Conservation (phyloP, 495 filamentous ascomycete genomes). For the Mytilinidion resinicola region DNA sequence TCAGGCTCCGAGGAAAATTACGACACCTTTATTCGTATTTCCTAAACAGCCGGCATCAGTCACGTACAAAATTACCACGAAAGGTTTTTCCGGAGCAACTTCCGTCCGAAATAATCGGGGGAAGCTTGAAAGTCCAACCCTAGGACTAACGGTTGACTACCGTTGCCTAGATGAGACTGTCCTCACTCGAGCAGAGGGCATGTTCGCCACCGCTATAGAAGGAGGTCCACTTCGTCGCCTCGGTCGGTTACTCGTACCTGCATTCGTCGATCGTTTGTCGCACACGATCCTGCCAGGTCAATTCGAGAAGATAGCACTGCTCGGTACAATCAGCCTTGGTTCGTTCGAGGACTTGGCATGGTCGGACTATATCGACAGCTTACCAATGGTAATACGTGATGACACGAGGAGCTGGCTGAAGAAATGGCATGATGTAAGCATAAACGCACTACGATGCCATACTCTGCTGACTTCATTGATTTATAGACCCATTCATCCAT, state of each 20-base stretch:
- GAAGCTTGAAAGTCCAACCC: slow-evolving; percentile 34
- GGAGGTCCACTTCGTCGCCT: slow-evolving; percentile 42
- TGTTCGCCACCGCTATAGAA: slow-evolving; percentile 41
- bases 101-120: neutral
- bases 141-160: slow-evolving; percentile 71
- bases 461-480: neutral
- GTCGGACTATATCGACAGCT: slow-evolving; percentile 26
- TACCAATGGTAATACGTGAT: slow-evolving; percentile 22
- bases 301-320: slow-evolving; percentile 27
- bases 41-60: slow-evolving; percentile 74
- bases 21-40: slow-evolving; percentile 58
- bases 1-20: slow-evolving; percentile 47
- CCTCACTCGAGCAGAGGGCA: slow-evolving; percentile 39
- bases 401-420: slow-evolving; percentile 30
- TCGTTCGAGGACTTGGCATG: slow-evolving; percentile 33
- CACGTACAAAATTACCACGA: slow-evolving; percentile 64
- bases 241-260: slow-evolving; percentile 43
- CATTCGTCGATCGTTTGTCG: slow-evolving; percentile 28
- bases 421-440: slow-evolving; percentile 33
- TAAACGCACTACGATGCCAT: neutral
- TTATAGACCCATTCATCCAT: slow-evolving; percentile 13
- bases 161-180: slow-evolving; percentile 66
- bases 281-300: slow-evolving; percentile 19
- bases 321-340: slow-evolving; percentile 22
- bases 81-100: slow-evolving; percentile 3